Evolutionary conservation across 2,329 filamentous ascomycete genomes (phyloP), one percentile per base, ranked within the genome.

Genomic region (Fonsecaea monophora): DNA sequence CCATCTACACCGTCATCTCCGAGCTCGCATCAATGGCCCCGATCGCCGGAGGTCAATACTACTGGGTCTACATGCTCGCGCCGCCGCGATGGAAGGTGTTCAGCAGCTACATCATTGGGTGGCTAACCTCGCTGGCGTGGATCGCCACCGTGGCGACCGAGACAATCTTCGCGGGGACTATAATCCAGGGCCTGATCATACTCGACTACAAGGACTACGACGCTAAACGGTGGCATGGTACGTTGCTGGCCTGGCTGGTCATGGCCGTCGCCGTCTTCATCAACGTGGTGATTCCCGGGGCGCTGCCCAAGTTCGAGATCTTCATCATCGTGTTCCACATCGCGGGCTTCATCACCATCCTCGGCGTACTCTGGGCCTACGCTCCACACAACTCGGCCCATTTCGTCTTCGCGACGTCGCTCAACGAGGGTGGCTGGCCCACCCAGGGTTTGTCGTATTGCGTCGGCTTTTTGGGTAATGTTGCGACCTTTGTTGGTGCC

Each of bases 1-100:
- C 78, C 0, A 78, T 81, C 3, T 83, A 83, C 68, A 80, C 78
- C 0, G 80, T 81, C 15, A 79, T 84, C 53, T 80, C 78, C 1
- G 82, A 84, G 67, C 71, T 83, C 40, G 81, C 78, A 0, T 83
- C 81, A 4, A 80, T 84, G 77, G 77, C 81, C 6, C 81, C 81
- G 0, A 82, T 82, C 40, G 78, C 81, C 0, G 79, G 78, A 3
- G 81, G 80, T 0, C 80, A 82, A 71, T 82, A 82, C 64, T 80
- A 82, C 67, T 82, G 80, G 80, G 78, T 81, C 4, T 81, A 80
- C 59, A 82, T 82, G 77, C 77, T 82, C 3, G 78, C 80, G 4
- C 78, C 80, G 3, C 71, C 74, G 18, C 72, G 73, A 9, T 81
- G 75, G 71, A 79, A 80, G 65, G 77, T 77, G 15, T 77, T 81